These are phyloP conservation scores for Tinospora cordifolia DNA, from an alignment of 164 flowering plant species.

Conservation along the genomic window DNA sequence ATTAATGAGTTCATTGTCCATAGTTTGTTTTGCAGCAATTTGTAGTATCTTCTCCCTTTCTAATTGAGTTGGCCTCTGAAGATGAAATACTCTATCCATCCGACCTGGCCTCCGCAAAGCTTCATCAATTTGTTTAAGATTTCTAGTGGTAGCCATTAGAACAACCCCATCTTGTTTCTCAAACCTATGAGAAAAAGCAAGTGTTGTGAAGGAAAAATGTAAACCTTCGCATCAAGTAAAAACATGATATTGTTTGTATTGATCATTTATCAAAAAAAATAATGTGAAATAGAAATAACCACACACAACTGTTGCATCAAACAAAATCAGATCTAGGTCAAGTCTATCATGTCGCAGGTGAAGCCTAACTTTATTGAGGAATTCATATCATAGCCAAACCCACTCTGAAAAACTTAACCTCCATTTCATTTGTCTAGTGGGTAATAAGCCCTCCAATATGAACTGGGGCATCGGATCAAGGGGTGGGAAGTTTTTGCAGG, in stretches of 20 bases:
- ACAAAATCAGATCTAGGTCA: not conserved
- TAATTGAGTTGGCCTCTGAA: constrained; percentile 65
- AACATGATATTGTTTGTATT: not conserved
- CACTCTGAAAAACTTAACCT: too few relatives aligned
- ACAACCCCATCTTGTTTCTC: constrained; percentile 99
- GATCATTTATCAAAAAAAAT: constrained; percentile 17
- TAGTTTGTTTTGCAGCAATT: constrained; percentile 71
- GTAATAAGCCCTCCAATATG: too few relatives aligned
- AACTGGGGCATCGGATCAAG: too few relatives aligned
- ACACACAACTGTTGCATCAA: not conserved
- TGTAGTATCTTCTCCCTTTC: constrained; percentile 80
- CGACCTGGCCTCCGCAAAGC: constrained; percentile 93
- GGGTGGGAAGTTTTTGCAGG: too few relatives aligned
- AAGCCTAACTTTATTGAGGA: too few relatives aligned
- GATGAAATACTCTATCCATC: constrained; percentile 93
- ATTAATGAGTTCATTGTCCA: constrained; percentile 74
- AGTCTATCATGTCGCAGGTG: too few relatives aligned
- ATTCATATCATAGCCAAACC: too few relatives aligned
- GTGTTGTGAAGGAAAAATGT: not conserved
- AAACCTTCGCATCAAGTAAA: not conserved
- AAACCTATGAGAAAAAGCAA: constrained; percentile 45
- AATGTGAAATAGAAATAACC: constrained; percentile 3
- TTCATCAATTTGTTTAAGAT: constrained; percentile 71
- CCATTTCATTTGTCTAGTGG: too few relatives aligned
- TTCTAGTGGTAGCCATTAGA: constrained; percentile 87